Evolutionary conservation across 495 filamentous ascomycete genomes (phyloP).

Genomic region (Glonium stellatum): DNA sequence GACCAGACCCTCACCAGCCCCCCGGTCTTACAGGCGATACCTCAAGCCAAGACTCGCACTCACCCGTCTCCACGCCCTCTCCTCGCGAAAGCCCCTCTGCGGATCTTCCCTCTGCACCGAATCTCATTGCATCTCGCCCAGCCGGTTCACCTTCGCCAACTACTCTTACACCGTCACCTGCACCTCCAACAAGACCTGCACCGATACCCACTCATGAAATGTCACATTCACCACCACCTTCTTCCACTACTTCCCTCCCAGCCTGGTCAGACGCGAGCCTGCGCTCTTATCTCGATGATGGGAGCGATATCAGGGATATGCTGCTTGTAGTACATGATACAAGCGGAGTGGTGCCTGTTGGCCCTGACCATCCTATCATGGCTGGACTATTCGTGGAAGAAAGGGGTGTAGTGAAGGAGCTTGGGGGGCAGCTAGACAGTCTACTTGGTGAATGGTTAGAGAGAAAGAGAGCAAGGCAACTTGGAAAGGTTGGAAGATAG

Average conservation of each 20-base stretch:
- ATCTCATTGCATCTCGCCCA: conserved; percentile 9
- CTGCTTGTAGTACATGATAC: conserved; percentile 89
- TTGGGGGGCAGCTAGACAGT: conserved; percentile 18
- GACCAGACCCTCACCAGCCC: conserved; percentile 26
- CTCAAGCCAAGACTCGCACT: conserved; percentile 25
- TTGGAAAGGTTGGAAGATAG: not conserved
- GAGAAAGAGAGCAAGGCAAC: conserved; percentile 15
- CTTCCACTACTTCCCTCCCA: conserved; percentile 27
- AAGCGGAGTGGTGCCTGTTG: conserved; percentile 65
- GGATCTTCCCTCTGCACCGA: conserved; percentile 11
- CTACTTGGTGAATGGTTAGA: conserved; percentile 19
- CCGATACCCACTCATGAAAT: conserved; percentile 25
- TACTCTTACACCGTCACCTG: conserved; percentile 1
- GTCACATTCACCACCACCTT: conserved; percentile 14
- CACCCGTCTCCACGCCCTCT: conserved; percentile 26
- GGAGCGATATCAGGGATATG: conserved; percentile 83
- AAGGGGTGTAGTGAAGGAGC: conserved; percentile 38
- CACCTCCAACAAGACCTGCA: conserved; percentile 23
- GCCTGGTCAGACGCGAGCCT: conserved; percentile 83
- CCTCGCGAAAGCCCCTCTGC: conserved; percentile 21
- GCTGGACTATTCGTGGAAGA: conserved; percentile 76
- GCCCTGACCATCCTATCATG: conserved; percentile 76
- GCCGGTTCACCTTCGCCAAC: conserved; percentile 19
- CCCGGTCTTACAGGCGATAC: conserved; percentile 23
- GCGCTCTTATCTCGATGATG: conserved; percentile 84